Base-by-base conservation (phyloP, 2,329 filamentous ascomycete genomes). In the Leptographium wingfieldii region DNA sequence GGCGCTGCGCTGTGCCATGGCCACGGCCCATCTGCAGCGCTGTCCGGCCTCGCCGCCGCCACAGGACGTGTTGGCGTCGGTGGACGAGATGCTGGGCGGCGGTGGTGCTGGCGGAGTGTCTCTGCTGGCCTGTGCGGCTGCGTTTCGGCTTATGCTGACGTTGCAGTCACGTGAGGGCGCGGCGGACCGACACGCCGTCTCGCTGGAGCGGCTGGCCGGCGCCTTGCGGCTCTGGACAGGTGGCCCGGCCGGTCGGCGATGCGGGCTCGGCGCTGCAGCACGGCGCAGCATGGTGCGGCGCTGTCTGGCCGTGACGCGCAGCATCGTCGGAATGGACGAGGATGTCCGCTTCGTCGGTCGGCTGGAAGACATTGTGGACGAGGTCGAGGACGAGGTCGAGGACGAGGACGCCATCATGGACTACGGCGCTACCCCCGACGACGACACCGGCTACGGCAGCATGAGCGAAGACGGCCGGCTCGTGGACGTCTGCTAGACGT, bases 141-240 rank as follows among this genome's bases (percentile, higher is more conserved):
- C 79, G 10, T 82, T 82, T 68, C 78, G 79, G 57, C 70, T 87
- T 31, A 80, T 86, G 75, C 77, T 79, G 55, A 70, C 73, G 31
- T 73, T 86, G 4, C 70, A 76, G 27, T 68, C 67, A 1, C 78
- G 83, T 65, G 70, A 76, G 56, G 69, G 74, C 22, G 75, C 76
- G 1, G 75, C 76, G 2, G 76, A 77, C 60, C 72, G 71, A 4
- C 82, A 77, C 64, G 71, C 75, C 2, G 65, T 69, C 1, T 72
- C 77, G 1, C 71, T 87, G 5, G 83, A 86, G 69, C 74, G 75
- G 38, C 71, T 86, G 16, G 80, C 82, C 0, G 82, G 78, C 5
- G 76, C 72, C 19, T 71, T 87, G 55, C 75, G 84, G 31, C 77
- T 83, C 48, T 86, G 84, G 84, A 79, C 83, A 56, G 81, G 81